Evolutionary conservation across 176 grass and related monocot species (phyloP).

Genomic region (Ampelocalamus luodianensis): DNA sequence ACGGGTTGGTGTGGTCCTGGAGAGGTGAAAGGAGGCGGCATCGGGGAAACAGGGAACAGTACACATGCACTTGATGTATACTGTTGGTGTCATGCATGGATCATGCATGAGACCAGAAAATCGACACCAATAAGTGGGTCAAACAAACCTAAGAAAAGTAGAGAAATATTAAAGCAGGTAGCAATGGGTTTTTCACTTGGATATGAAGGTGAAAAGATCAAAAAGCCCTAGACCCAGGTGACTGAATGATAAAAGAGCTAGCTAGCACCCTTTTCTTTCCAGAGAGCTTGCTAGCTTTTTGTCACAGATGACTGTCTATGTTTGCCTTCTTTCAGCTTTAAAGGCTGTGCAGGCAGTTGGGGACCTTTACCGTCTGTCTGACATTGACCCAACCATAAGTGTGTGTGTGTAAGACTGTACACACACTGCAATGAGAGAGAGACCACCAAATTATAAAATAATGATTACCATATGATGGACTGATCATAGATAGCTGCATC

Average conservation of each 20-base stretch:
- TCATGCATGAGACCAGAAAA: neutral
- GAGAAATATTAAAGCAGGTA: neutral
- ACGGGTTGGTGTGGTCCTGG: no score
- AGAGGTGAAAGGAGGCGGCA: no score
- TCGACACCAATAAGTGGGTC: neutral
- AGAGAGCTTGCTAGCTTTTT: neutral
- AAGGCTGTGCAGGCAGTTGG: neutral
- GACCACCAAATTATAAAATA: conserved; percentile 43
- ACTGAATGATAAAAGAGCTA: neutral
- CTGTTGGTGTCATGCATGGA: neutral
- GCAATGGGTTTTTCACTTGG: neutral
- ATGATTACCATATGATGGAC: conserved; percentile 56
- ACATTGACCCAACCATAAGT: conserved; percentile 10
- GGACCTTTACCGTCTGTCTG: conserved; percentile 3
- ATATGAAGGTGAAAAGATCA: neutral
- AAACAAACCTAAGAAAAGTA: neutral
- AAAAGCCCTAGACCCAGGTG: neutral
- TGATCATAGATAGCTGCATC: conserved; percentile 3
- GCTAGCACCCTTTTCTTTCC: neutral
- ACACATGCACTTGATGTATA: neutral
- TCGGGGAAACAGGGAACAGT: neutral
- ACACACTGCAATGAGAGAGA: neutral
- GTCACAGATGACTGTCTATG: neutral
- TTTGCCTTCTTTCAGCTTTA: conserved; percentile 27
- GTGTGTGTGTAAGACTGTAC: no score